A percentile compares a stretch with the other conserved stretches of the same genome.
Evolutionary conservation across 1,284 basidiomycete genomes (phyloP).

Genomic region (Trichosporon faecale): DNA sequence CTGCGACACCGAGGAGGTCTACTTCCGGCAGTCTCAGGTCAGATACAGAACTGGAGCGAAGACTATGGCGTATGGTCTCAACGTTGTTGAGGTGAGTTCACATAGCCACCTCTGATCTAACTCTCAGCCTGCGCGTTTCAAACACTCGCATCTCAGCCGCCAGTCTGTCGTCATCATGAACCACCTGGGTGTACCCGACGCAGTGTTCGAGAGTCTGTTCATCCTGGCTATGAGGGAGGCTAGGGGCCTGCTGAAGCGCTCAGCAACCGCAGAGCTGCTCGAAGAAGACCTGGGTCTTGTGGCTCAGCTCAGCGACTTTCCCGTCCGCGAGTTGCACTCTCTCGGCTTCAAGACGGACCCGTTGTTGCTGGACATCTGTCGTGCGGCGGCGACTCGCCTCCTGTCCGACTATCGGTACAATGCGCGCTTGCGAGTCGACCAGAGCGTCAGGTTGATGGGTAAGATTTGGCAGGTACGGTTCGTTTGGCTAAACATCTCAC

Average conservation of each 20-base stretch:
- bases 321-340: conserved; percentile 25
- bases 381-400: conserved; percentile 25
- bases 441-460: conserved; percentile 33
- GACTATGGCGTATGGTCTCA: conserved; percentile 23
- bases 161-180: conserved; percentile 32
- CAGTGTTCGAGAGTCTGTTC: conserved; percentile 23
- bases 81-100: conserved; percentile 24
- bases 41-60: conserved; percentile 26
- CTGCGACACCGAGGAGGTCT: conserved; percentile 18
- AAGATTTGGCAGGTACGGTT: not conserved
- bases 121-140: conserved; percentile 27
- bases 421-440: conserved; percentile 27
- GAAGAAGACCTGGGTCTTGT: conserved; percentile 15
- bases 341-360: conserved; percentile 31
- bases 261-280: conserved; percentile 2
- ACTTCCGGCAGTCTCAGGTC: conserved; percentile 29
- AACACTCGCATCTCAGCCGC: conserved; percentile 31
- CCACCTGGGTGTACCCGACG: conserved; percentile 27
- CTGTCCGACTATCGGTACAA: conserved; percentile 32
- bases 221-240: conserved; percentile 16
- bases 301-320: conserved; percentile 18
- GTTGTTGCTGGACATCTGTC: conserved; percentile 27
- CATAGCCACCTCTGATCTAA: not conserved
- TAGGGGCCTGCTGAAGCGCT: conserved; percentile 22
- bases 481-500: not conserved